Conservation (phyloP, 257 asterid species). For the Salvia splendens region DNA sequence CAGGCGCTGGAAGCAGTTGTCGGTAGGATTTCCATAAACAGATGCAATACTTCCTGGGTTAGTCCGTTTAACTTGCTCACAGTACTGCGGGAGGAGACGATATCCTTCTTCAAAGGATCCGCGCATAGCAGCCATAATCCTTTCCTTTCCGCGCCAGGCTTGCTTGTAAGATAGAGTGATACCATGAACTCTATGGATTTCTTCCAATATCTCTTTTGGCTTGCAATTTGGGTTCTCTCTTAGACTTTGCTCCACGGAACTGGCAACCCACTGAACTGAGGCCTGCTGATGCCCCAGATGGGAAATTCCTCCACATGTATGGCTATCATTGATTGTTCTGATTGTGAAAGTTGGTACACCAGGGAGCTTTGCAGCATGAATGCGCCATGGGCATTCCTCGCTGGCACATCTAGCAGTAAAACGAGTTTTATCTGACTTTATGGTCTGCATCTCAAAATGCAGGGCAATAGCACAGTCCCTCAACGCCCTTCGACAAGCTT, state of each 20-base stretch:
- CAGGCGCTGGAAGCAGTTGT: constrained; percentile 84
- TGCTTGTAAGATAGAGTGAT: constrained; percentile 91
- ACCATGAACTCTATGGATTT: constrained; percentile 81
- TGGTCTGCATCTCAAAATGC: constrained; percentile 92
- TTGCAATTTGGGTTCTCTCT: constrained; percentile 85
- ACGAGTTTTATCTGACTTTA: constrained; percentile 90
- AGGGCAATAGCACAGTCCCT: constrained; percentile 92
- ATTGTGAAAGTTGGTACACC: constrained; percentile 92
- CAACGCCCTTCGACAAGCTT: constrained; percentile 88
- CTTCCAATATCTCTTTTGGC: constrained; percentile 95
- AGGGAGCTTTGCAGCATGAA: constrained; percentile 96
- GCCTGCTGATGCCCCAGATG: constrained; percentile 99
- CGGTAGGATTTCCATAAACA: constrained; percentile 66
- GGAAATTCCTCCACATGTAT: constrained; percentile 79
- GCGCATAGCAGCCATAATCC: constrained; percentile 91
- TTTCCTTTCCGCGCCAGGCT: constrained; percentile 99
- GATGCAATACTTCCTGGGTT: constrained; percentile 91
- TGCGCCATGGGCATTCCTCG: constrained; percentile 95
- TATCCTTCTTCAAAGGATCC: constrained; percentile 97
- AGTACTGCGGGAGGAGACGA: constrained; percentile 83
- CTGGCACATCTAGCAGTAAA: constrained; percentile 89
- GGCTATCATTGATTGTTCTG: constrained; percentile 78
- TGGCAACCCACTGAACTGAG: constrained; percentile 98
- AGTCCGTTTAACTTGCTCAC: constrained; percentile 85
- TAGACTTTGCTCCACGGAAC: constrained; percentile 83